These are phyloP conservation scores for Arachnopeziza araneosa DNA, from an alignment of 2,329 filamentous ascomycete species.

Conservation along the genomic window DNA sequence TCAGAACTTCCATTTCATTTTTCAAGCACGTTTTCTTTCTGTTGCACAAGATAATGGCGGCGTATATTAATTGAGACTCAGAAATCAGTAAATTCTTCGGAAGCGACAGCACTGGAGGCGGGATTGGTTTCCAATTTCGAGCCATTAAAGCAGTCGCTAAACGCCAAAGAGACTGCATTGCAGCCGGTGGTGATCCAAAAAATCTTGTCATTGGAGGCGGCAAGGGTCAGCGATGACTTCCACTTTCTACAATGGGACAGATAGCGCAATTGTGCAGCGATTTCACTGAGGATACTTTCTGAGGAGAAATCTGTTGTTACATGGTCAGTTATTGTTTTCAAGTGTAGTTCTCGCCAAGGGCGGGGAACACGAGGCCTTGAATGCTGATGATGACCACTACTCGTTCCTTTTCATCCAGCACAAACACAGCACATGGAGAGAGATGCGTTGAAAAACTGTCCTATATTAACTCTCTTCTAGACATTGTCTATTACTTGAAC, in stretches of 20 bases:
- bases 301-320: constrained; percentile 52
- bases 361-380: background rate
- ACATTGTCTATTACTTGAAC: constrained; percentile 12
- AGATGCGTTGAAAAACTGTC: background rate
- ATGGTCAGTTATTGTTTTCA: constrained; percentile 36
- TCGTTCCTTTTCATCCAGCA: background rate
- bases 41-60: background rate
- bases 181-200: constrained; percentile 41
- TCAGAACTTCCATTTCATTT: constrained; percentile 2
- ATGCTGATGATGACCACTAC: background rate
- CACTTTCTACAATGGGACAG: background rate
- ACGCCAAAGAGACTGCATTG: constrained; percentile 40
- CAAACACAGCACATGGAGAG: background rate
- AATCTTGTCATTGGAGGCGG: constrained; percentile 14
- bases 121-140: constrained; percentile 57
- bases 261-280: constrained; percentile 2
- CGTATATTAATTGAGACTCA: constrained; percentile 28
- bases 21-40: background rate
- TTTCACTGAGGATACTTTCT: constrained; percentile 30
- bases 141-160: constrained; percentile 49
- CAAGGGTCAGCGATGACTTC: constrained; percentile 4
- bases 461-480: constrained; percentile 14
- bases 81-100: constrained; percentile 57
- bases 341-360: background rate
- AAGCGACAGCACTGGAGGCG: constrained; percentile 47